Percentiles rank a stretch among this genome's conserved stretches.
phyloP scores from a whole-genome alignment of 345 rosid genomes.

The Garcia nutans region DNA sequence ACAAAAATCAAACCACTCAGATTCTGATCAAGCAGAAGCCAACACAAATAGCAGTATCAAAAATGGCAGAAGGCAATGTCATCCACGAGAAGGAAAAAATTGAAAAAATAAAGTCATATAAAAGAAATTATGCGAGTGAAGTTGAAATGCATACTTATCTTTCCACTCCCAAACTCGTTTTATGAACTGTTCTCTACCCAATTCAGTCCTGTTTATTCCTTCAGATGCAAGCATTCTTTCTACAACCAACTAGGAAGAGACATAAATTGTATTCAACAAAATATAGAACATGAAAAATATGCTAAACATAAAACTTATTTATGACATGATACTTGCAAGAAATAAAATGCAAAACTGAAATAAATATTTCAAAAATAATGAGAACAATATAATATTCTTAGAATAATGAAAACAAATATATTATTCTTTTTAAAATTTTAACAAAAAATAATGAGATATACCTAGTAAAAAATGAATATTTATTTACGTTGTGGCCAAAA shows the following conservation, averaged over 20 bases:
- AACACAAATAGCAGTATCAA: background rate
- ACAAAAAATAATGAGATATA: background rate
- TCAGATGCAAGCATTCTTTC: conserved; percentile 93
- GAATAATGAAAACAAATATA: no score
- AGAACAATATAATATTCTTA: background rate
- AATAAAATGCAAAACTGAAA: conserved; percentile 2
- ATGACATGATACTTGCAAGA: conserved; percentile 10
- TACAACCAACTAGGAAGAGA: conserved; percentile 70
- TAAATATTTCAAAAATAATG: background rate
- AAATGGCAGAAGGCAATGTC: background rate
- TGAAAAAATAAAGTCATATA: background rate
- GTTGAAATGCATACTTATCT: conserved; percentile 63
- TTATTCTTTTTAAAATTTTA: background rate
- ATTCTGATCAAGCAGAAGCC: background rate
- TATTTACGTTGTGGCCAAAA: background rate
- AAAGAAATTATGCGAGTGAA: background rate
- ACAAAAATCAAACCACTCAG: background rate
- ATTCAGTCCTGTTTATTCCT: conserved; percentile 76
- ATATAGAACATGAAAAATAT: conserved; percentile 12
- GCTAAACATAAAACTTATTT: background rate
- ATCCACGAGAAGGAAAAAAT: background rate
- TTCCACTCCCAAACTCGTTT: conserved; percentile 98
- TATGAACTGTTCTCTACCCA: conserved; percentile 85
- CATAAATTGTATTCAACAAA: conserved; percentile 23
- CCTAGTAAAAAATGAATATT: background rate